phyloP scores from a whole-genome alignment of 768 basidiomycete species.

The Lactifluus volemus region DNA sequence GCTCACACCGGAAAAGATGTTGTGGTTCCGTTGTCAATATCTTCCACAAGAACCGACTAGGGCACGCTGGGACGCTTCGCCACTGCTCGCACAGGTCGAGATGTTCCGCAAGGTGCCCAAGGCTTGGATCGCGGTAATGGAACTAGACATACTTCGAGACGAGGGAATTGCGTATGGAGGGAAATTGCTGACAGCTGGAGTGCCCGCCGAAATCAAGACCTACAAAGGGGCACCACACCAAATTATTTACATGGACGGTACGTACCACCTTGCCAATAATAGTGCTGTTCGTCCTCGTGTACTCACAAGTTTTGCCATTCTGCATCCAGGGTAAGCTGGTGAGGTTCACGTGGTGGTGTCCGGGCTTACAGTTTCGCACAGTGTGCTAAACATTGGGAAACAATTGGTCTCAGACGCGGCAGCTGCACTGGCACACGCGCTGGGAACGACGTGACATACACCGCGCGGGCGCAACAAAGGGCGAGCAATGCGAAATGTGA shows the following conservation, averaged over 20 bases:
- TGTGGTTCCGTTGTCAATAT: conserved; percentile 67
- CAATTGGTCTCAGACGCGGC: conserved; percentile 33
- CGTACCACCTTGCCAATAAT: conserved; percentile 20
- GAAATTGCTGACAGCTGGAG: conserved; percentile 44
- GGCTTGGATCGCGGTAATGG: conserved; percentile 56
- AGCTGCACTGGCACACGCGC: conserved; percentile 27
- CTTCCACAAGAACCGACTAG: conserved; percentile 53
- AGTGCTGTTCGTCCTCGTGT: not conserved
- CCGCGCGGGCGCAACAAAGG: not conserved
- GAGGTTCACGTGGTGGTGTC: conserved; percentile 1
- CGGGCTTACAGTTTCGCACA: conserved; percentile 15
- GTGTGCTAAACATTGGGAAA: conserved; percentile 27
- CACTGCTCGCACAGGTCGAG: conserved; percentile 55
- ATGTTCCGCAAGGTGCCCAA: conserved; percentile 42
- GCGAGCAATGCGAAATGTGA: not conserved
- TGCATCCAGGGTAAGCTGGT: conserved; percentile 21
- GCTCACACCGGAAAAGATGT: conserved; percentile 55
- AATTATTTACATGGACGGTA: conserved; percentile 68
- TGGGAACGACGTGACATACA: conserved; percentile 12
- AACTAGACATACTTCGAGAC: conserved; percentile 56
- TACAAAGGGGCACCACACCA: conserved; percentile 65
- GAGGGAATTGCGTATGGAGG: conserved; percentile 59
- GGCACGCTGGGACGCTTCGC: conserved; percentile 61
- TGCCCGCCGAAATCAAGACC: conserved; percentile 43
- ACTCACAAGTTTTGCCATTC: not conserved